Evolutionary conservation across 768 basidiomycete species (phyloP).

Genomic region (Cystobasidium onofrii): DNA sequence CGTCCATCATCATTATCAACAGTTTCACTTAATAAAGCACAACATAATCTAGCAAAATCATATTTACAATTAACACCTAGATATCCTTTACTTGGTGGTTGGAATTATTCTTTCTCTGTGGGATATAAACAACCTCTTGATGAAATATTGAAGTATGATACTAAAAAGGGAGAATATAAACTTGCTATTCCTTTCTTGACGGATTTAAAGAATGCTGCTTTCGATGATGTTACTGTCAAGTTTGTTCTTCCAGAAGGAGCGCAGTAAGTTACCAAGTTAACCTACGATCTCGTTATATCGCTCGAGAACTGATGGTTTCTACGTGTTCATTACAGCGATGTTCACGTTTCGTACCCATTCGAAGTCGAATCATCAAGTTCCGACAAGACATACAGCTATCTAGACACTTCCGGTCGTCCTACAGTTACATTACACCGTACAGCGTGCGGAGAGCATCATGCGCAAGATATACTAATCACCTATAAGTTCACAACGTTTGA

Average conservation of each 20-base stretch:
- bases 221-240: constrained; percentile 67
- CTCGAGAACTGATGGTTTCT: too few species aligned
- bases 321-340: constrained; percentile 53
- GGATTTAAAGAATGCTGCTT: constrained; percentile 65
- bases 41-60: neutral
- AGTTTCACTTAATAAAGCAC: constrained; percentile 49
- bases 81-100: constrained; percentile 88
- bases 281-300: too few species aligned
- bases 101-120: constrained; percentile 92
- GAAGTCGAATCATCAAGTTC: constrained; percentile 56
- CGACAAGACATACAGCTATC: constrained; percentile 70
- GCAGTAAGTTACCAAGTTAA: constrained; percentile 25
- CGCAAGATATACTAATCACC: constrained; percentile 70
- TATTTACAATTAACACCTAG: constrained; percentile 71
- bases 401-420: constrained; percentile 85
- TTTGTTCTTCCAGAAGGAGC: constrained; percentile 88
- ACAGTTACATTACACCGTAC: constrained; percentile 64
- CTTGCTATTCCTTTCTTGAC: constrained; percentile 81
- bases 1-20: neutral
- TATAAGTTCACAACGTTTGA: neutral
- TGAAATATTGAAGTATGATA: constrained; percentile 54
- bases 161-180: constrained; percentile 58
- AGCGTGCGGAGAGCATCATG: constrained; percentile 69
- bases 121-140: constrained; percentile 79
- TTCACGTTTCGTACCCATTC: constrained; percentile 71